Evolutionary conservation across 2,329 filamentous ascomycete genomes (phyloP).

Genomic region (Didymella lethalis): DNA sequence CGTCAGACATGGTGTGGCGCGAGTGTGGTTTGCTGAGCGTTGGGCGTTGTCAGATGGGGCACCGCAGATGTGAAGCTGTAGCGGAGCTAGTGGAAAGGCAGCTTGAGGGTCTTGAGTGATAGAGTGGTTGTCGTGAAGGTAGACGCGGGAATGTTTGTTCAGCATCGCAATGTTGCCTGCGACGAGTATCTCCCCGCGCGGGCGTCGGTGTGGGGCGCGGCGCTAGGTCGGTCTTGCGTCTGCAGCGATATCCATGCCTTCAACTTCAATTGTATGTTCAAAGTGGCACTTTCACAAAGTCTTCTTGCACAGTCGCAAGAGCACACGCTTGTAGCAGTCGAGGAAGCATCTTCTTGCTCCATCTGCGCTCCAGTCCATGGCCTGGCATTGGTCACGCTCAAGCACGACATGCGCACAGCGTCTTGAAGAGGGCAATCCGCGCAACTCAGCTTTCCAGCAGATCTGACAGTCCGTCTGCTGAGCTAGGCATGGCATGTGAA

Average conservation of each 20-base stretch:
- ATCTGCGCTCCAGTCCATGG: not conserved
- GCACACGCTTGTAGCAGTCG: not conserved
- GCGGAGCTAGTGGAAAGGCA: not conserved
- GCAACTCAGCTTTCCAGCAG: not conserved
- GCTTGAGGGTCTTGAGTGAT: not conserved
- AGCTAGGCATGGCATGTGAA: not conserved
- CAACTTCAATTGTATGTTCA: not conserved
- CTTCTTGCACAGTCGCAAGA: not conserved
- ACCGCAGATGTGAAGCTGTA: constrained; percentile 10
- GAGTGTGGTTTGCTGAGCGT: constrained; percentile 1
- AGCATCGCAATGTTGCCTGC: constrained; percentile 30
- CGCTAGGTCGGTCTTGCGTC: constrained; percentile 18
- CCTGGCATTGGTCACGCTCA: not conserved
- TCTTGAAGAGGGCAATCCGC: not conserved
- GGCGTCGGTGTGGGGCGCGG: constrained; percentile 7
- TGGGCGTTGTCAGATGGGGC: not conserved
- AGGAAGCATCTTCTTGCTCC: not conserved
- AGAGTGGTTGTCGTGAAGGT: constrained; percentile 13
- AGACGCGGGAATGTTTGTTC: constrained; percentile 27
- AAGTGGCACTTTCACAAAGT: not conserved
- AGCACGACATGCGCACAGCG: not conserved
- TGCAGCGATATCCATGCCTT: constrained; percentile 1
- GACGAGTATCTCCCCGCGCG: constrained; percentile 17
- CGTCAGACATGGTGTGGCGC: constrained; percentile 71
- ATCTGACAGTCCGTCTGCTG: not conserved